These are phyloP conservation scores for Malus fusca DNA, from an alignment of 306 rosid species.

Conservation along the genomic window DNA sequence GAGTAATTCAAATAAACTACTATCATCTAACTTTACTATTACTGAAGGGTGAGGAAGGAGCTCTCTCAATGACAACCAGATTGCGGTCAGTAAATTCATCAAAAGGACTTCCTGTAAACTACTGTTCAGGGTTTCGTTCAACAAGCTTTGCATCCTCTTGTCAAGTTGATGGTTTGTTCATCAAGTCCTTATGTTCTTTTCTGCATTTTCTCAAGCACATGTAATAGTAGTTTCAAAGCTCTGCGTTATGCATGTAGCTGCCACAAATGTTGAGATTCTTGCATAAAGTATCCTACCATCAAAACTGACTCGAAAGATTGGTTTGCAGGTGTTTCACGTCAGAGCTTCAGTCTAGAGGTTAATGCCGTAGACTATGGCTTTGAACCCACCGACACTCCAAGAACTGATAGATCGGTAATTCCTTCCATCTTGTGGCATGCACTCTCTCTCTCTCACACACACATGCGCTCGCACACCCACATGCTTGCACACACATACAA, in stretches of 20 bases:
- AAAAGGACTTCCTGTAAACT: constrained; percentile 82
- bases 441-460: not conserved
- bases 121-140: constrained; percentile 84
- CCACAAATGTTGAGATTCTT: constrained; percentile 16
- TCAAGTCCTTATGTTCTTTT: constrained; percentile 14
- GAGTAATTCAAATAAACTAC: constrained; percentile 7
- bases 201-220: not conserved
- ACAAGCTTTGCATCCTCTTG: constrained; percentile 35
- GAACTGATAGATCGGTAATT: constrained; percentile 93
- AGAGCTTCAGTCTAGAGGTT: constrained; percentile 74
- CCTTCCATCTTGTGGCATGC: not conserved
- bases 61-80: constrained; percentile 91
- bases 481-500: not conserved
- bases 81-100: constrained; percentile 52
- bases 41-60: constrained; percentile 93
- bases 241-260: not conserved
- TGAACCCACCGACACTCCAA: constrained; percentile 84
- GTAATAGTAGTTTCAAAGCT: not conserved
- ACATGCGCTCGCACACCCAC: not conserved
- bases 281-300: not conserved
- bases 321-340: constrained; percentile 76
- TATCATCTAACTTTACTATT: constrained; percentile 19
- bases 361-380: constrained; percentile 82
- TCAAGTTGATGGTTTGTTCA: constrained; percentile 56
- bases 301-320: constrained; percentile 17